Conservation (phyloP, 2,329 filamentous ascomycete species). For the Biscogniauxia marginata region DNA sequence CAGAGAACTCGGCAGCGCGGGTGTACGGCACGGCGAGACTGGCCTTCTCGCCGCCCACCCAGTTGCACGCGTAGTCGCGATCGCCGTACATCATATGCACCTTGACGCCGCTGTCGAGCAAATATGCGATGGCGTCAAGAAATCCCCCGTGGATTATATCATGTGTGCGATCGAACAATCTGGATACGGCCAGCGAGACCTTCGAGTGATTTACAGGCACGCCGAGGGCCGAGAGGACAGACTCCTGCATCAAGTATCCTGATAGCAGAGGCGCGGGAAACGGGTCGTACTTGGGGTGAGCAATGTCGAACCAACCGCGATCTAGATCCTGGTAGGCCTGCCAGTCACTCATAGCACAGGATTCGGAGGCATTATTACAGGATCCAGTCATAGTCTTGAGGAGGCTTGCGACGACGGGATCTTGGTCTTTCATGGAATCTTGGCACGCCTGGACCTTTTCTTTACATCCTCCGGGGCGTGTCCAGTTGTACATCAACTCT, state of each 20-base stretch:
- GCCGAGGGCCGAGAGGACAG: constrained; percentile 53
- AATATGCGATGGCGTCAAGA: constrained; percentile 41
- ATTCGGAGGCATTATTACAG: constrained; percentile 43
- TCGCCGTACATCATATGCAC: constrained; percentile 57
- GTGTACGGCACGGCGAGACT: constrained; percentile 43
- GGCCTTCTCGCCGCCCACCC: constrained; percentile 53
- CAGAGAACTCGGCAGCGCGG: constrained; percentile 53
- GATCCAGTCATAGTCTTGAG: constrained; percentile 39
- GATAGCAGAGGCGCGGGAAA: constrained; percentile 48
- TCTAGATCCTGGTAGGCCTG: constrained; percentile 20
- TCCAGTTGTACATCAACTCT: constrained; percentile 9
- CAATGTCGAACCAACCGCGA: constrained; percentile 56
- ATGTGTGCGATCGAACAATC: constrained; percentile 34
- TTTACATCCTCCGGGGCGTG: constrained; percentile 40
- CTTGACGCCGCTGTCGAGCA: constrained; percentile 54
- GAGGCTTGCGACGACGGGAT: constrained; percentile 45
- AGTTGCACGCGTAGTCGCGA: constrained; percentile 54
- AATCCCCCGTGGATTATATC: constrained; percentile 22
- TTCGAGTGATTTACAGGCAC: constrained; percentile 55
- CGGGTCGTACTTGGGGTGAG: constrained; percentile 45
- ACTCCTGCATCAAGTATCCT: constrained; percentile 51
- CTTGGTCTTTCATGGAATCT: constrained; percentile 40
- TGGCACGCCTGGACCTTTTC: constrained; percentile 50
- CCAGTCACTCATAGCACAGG: constrained; percentile 34
- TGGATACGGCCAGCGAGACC: constrained; percentile 39